Base-by-base conservation (phyloP, 2,329 filamentous ascomycete genomes). In the Ramularia collo-cygni region DNA sequence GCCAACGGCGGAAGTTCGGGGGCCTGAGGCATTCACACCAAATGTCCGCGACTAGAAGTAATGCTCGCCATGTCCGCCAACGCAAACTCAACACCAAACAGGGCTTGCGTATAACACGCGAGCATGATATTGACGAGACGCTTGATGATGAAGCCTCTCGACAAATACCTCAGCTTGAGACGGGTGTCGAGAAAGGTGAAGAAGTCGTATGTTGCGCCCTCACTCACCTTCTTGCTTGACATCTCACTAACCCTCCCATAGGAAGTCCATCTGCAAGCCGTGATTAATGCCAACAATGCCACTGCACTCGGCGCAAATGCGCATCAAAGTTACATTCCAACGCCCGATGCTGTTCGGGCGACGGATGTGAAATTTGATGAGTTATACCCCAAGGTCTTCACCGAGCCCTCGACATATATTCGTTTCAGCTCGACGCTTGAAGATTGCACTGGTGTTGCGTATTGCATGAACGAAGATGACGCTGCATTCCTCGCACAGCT, bases 371-470 rank as follows among this genome's bases (percentile, higher is more conserved):
- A 86, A 65, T 98, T 95, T 81, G 86, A 93, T 65, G 77, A 83
- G 57, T 76, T 95, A 55, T 96, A 96, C 62, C 77, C 83, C 35
- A 79, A 77, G 50, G 70, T 72, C 42, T 95, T 90, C 66, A 76
- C 81, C 57, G 83, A 93, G 64, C 88, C 92, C 37, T 80, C 82
- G 46, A 92, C 89, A 46, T 96, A 96, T 66, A 95, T 98, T 62
- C 87, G 90, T 51, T 96, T 94, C 69, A 96, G 92, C 50, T 90
- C 94, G 52, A 98, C 92, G 2, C 90, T 98, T 46, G 92, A 98
- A 67, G 92, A 98, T 66, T 94, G 84, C 56, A 83, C 87, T 58
- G 85, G 85, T 56, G 85, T 83, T 61, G 78, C 82, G 55, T 98
- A 98, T 79, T 88, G 94, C 67, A 90, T 96, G 84, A 89, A 81